Base-by-base conservation (phyloP, 306 rosid genomes). In the Prosopis cineraria region DNA sequence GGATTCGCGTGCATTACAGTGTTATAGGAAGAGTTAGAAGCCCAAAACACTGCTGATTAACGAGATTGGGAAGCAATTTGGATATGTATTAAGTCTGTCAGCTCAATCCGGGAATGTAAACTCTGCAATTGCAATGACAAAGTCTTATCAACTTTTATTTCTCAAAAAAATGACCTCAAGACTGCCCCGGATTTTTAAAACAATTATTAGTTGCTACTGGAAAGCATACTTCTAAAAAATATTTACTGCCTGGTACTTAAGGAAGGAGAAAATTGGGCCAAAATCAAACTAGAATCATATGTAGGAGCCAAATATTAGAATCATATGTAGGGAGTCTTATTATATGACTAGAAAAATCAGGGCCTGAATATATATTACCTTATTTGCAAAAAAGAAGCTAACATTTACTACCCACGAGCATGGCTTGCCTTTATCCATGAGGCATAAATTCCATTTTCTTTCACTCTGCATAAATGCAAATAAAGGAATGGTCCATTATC, bases 351-450 rank as follows among this genome's bases (percentile, higher is more conserved):
- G 24, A 68, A 6, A 45, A 37, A 20, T 0, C n/a, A 80, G 47
- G 25, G 47, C 27, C 33, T 2, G 58, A 12, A 73, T 25, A 68
- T 31, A 63, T 25, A 39, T 45, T 47, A 81, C 79, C 83, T 74
- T 80, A 22, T 64, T 36, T 30, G 34, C 45, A 52, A 34, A 33
- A 58, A 30, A 69, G 56, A 69, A 30, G 72, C 69, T 56, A 64
- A 37, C 77, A 69, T 65, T 66, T 83, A 70, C 39, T 77, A 84
- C 79, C 80, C 75, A 72, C 47, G 77, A 58, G 70, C 78, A 52
- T 82, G 69, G 68, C 34, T 78, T 17, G 84, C 90, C 86, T 33
- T 82, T 29, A 87, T 69, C 98, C 98, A 94, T 69, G 88, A 70
- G 69, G 86, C 83, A 87, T 92, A 90, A 36, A 82, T 71, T 52